Conservation (phyloP, 2,329 filamentous ascomycete genomes). For the Microascus cirrosus region DNA sequence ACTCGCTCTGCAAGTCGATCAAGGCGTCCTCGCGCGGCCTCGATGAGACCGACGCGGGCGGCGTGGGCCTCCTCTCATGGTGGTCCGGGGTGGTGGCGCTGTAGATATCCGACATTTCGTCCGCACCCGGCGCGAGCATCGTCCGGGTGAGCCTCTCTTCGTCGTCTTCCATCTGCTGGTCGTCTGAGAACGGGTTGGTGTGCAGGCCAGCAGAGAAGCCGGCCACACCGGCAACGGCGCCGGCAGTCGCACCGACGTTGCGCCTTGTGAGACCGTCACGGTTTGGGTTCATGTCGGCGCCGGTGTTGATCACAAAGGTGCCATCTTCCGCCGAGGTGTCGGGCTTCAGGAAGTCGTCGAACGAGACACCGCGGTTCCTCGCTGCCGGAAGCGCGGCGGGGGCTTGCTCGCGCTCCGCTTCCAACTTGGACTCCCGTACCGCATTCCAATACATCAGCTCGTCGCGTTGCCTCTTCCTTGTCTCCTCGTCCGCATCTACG, state of each 20-base stretch:
- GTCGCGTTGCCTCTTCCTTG: constrained; percentile 48
- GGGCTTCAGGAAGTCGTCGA: constrained; percentile 47
- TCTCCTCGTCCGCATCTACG: constrained; percentile 52
- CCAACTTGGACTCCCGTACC: constrained; percentile 36
- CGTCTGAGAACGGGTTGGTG: constrained; percentile 49
- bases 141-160: constrained; percentile 19
- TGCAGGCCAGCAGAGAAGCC: constrained; percentile 19
- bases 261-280: constrained; percentile 21
- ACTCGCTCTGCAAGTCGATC: constrained; percentile 17
- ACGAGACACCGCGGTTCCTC: constrained; percentile 27
- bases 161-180: constrained; percentile 35
- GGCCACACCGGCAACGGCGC: background rate
- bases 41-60: constrained; percentile 8
- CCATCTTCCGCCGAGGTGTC: constrained; percentile 41
- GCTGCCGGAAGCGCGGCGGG: constrained; percentile 7
- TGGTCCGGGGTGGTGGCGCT: constrained; percentile 37
- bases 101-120: constrained; percentile 46
- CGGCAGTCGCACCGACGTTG: background rate
- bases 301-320: constrained; percentile 46
- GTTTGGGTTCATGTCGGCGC: constrained; percentile 28
- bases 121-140: constrained; percentile 25
- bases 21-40: constrained; percentile 13
- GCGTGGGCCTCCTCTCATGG: constrained; percentile 13
- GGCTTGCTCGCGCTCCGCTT: constrained; percentile 8
- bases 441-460: constrained; percentile 58